Evolutionary conservation across 2,329 filamentous ascomycete species (phyloP), one percentile per base, ranked within the genome.

Genomic region (Chaetothyriales sp.): DNA sequence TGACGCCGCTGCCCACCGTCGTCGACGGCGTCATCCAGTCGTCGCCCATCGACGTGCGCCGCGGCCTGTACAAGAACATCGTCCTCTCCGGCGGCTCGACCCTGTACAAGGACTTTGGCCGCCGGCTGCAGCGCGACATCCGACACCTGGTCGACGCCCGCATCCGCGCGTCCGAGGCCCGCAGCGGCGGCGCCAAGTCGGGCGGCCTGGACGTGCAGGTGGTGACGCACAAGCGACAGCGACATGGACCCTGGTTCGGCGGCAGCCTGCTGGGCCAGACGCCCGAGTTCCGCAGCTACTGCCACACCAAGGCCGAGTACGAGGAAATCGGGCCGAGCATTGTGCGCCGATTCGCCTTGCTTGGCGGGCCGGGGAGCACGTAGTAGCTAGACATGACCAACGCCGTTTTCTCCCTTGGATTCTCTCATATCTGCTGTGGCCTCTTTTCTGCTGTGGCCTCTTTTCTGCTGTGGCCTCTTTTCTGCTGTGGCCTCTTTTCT

Each of bases 31-130:
- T 97, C 58, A 98, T 98, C 63, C 92, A 98, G 71, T 90, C 89
- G 52, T 95, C 90, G 33, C 92, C 92, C 44, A 98, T 98, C 63
- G 92, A 98, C 66, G 94, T 98, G 46, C 85, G 92, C 65, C 82
- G 92, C 71, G 92, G 92, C 44, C 77, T 98, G 40, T 98, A 98
- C 80, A 98, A 98, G 81, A 98, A 98, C 73, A 98, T 98, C 71
- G 92, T 98, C 37, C 77, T 98, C 40, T 97, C 90, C 2, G 92
- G 92, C 66, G 92, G 92, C 63, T 95, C 89, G 61, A 98, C 92
- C 19, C 75, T 98, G 56, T 98, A 97, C 80, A 95, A 97, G 72
- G 89, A 98, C 71, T 98, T 98, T 70, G 92, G 92, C 22, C 82
- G 92, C 60, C 82, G 92, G 66, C 77, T 98, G 74, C 94, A 98